Conservation (phyloP, 495 filamentous ascomycete species). For the Articulospora tetracladia region DNA sequence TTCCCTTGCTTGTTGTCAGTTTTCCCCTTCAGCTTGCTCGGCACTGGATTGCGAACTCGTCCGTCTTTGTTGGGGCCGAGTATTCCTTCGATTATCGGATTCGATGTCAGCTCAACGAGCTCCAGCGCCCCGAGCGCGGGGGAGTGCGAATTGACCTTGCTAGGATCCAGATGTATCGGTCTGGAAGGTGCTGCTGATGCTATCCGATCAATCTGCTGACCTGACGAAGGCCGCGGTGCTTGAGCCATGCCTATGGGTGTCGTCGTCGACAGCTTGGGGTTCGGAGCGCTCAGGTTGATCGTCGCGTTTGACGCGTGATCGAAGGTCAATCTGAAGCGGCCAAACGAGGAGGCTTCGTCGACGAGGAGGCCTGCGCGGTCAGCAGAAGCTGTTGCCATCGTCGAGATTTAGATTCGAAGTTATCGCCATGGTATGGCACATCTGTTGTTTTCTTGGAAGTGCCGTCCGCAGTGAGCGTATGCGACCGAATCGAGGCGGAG, state of each 20-base stretch:
- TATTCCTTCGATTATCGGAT: slow-evolving; percentile 26
- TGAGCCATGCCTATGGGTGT: slow-evolving; percentile 18
- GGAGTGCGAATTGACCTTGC: slow-evolving; percentile 11
- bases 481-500: slow-evolving; percentile 1
- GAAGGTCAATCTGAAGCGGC: slow-evolving; percentile 18
- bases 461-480: background rate
- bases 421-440: slow-evolving; percentile 20
- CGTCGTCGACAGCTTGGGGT: background rate
- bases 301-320: slow-evolving; percentile 6
- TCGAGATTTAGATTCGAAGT: slow-evolving; percentile 8
- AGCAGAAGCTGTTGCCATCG: slow-evolving; percentile 25
- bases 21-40: slow-evolving; percentile 53
- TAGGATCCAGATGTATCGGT: slow-evolving; percentile 8
- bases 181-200: slow-evolving; percentile 12
- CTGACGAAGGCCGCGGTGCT: slow-evolving; percentile 15
- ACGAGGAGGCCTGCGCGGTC: slow-evolving; percentile 14
- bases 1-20: slow-evolving; percentile 55
- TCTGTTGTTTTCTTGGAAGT: slow-evolving; percentile 13
- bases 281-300: background rate
- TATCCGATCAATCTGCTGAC: slow-evolving; percentile 15
- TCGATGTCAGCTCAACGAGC: slow-evolving; percentile 23
- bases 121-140: slow-evolving; percentile 26
- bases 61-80: slow-evolving; percentile 38
- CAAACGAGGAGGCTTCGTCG: slow-evolving; percentile 17
- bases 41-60: slow-evolving; percentile 52